Evolutionary conservation across 1,284 basidiomycete species (phyloP), one percentile per base, ranked within the genome.

Genomic region (Leccinum angustisporum): DNA sequence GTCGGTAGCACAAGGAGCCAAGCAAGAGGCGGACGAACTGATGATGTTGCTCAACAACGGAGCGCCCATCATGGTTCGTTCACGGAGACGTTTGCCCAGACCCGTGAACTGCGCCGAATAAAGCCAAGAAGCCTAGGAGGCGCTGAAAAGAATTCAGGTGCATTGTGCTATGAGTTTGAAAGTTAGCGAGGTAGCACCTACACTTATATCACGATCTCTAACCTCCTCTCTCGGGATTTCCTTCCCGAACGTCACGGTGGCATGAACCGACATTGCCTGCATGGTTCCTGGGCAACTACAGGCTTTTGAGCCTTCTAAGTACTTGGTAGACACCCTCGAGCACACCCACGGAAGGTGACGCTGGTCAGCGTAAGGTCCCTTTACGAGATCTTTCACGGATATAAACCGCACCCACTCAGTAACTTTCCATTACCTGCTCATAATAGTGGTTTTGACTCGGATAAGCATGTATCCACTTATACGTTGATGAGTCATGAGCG

Each of bases 21-120:
- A 58, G n/a, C 51, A 63, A 58, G 69, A 70, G 40, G 63, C 70
- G 7, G 27, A 3, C 11, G 67, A 67, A 10, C 10, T 63, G 61
- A 60, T 71, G 54, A 57, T 57, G 1, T 21, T 61, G 52, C 59
- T 72, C 43, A 68, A 65, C 7, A 56, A 59, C 3, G 51, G 13
- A 1, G 25, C 25, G 1, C n/a, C 57, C 5, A 16, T 57, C 21
- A 54, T 56, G 68, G 69, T 73, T 25, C 8, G 54, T 55, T 16
- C 50, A 30, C 25, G 25, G 13, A 51, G 50, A 51, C 7, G 25
- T 16, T 27, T 51, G 14, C 50, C 50, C 11, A 25, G 25, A 25
- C 25, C 63, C 57, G 16, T 59, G 54, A 25, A 27, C 53, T 30
- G 34, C 21, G 33, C 59, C 54, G 8, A 63, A 4, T 2, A 68